These are phyloP conservation scores for Plantago major DNA, from an alignment of 257 asterid genomes.

Conservation along the genomic window DNA sequence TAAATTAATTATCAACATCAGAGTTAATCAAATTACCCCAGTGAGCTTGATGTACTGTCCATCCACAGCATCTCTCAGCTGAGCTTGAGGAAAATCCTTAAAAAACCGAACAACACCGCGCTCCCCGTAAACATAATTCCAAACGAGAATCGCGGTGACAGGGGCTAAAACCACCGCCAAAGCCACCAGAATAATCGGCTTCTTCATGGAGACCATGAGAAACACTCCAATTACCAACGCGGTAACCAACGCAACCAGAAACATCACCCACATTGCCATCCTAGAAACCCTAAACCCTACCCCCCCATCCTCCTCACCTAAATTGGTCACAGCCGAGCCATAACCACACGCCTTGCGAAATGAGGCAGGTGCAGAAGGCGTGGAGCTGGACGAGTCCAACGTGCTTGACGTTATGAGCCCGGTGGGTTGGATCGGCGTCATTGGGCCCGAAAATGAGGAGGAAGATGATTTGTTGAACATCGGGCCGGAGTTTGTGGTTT, in stretches of 20 bases:
- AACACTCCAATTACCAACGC: conserved; percentile 83
- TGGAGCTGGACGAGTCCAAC: too few species aligned
- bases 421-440: conserved; percentile 83
- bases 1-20: conserved; percentile 1
- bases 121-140: conserved; percentile 60
- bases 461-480: conserved; percentile 62
- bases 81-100: conserved; percentile 60
- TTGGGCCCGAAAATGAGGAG: conserved; percentile 78
- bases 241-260: conserved; percentile 62
- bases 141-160: conserved; percentile 32
- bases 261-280: conserved; percentile 27
- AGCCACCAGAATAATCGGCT: conserved; percentile 56
- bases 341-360: too few species aligned
- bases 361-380: too few species aligned
- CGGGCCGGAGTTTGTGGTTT: conserved; percentile 57
- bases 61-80: conserved; percentile 85
- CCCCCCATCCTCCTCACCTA: too few species aligned
- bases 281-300: too few species aligned
- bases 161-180: conserved; percentile 48
- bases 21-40: conserved; percentile 58
- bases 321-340: too few species aligned
- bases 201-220: conserved; percentile 77
- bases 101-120: conserved; percentile 41
- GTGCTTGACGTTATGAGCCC: conserved; percentile 16
- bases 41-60: conserved; percentile 97